phyloP scores from a whole-genome alignment of 2,329 filamentous ascomycete genomes.

The Sporothrix sp. region DNA sequence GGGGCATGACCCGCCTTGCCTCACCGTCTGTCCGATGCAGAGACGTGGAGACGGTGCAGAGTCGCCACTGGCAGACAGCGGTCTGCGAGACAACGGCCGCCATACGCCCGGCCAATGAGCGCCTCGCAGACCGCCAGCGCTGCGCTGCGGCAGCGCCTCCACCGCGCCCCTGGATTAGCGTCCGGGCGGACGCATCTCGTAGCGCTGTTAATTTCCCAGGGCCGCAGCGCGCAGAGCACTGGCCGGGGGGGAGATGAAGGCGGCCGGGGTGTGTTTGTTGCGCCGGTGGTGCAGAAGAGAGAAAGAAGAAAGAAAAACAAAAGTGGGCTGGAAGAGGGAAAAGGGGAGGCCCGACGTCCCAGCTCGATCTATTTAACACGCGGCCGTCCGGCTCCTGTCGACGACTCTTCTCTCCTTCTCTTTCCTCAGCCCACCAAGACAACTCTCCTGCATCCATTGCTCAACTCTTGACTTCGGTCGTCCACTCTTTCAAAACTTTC shows the following conservation, averaged over 20 bases:
- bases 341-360: neutral
- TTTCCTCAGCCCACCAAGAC: constrained; percentile 27
- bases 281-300: neutral
- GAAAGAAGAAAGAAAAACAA: neutral
- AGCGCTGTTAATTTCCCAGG: constrained; percentile 19
- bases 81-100: too few species aligned
- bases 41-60: too few species aligned
- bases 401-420: constrained; percentile 15
- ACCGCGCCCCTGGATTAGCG: constrained; percentile 19
- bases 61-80: too few species aligned
- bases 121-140: too few species aligned
- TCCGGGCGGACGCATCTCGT: constrained; percentile 8
- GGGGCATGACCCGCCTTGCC: too few species aligned
- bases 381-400: constrained; percentile 14
- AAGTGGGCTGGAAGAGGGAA: constrained; percentile 5
- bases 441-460: constrained; percentile 23
- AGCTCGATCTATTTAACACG: constrained; percentile 27
- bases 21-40: too few species aligned
- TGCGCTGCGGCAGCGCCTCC: constrained; percentile 10
- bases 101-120: too few species aligned
- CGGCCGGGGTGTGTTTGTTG: neutral
- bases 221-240: neutral
- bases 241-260: constrained; percentile 14
- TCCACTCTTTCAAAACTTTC: constrained; percentile 28
- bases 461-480: constrained; percentile 32